A percentile compares a stretch with the other conserved stretches of the same genome.
Evolutionary conservation across 2,329 filamentous ascomycete species (phyloP).

Genomic region (Tolypocladium tundrense): DNA sequence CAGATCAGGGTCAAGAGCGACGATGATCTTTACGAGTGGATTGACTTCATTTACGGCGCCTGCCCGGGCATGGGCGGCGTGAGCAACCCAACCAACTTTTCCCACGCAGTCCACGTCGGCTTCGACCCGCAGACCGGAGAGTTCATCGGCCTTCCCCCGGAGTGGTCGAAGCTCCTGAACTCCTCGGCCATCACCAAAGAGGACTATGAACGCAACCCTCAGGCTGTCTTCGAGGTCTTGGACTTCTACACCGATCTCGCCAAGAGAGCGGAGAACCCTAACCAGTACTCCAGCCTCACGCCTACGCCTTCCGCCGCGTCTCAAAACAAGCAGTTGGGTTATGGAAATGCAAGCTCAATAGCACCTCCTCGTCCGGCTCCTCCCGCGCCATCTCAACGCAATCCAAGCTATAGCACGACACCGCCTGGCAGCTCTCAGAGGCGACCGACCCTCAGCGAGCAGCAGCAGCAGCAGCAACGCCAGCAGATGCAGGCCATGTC

Average conservation of each 20-base stretch:
- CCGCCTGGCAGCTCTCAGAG: conserved; percentile 27
- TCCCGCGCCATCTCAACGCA: conserved; percentile 27
- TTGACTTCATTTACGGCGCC: conserved; percentile 92
- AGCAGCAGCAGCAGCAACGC: conserved; percentile 42
- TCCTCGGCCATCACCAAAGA: conserved; percentile 97
- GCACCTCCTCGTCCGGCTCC: conserved; percentile 60
- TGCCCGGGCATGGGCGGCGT: conserved; percentile 97
- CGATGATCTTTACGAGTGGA: conserved; percentile 97
- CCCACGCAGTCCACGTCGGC: conserved; percentile 91
- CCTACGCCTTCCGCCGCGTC: conserved; percentile 51
- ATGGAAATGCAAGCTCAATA: conserved; percentile 45
- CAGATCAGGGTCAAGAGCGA: conserved; percentile 92
- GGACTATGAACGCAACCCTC: conserved; percentile 94
- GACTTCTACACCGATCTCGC: conserved; percentile 81
- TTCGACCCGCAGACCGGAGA: conserved; percentile 93
- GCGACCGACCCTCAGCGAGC: conserved; percentile 33
- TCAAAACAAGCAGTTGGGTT: conserved; percentile 55
- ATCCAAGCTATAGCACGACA: conserved; percentile 28
- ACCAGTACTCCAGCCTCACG: conserved; percentile 56
- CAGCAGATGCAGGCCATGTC: conserved; percentile 49
- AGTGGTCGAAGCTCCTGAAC: conserved; percentile 95
- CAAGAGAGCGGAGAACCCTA: conserved; percentile 62
- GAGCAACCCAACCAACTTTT: conserved; percentile 97
- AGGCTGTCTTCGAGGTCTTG: conserved; percentile 70
- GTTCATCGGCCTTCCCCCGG: conserved; percentile 85